phyloP scores from a whole-genome alignment of 768 basidiomycete species.

The Hemileccinum impolitum region DNA sequence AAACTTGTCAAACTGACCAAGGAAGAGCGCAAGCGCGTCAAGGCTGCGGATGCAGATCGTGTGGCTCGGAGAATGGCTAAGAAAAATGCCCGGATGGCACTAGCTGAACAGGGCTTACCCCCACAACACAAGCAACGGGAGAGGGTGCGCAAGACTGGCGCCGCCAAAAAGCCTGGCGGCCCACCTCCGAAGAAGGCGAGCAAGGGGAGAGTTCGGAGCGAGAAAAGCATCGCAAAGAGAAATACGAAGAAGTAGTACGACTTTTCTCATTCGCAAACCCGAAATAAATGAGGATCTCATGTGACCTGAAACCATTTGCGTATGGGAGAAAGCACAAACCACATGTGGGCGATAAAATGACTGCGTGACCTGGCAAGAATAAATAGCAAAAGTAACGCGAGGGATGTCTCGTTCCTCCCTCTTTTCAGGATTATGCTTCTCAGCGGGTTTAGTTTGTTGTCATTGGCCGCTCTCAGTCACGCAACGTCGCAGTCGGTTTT shows the following conservation, averaged over 20 bases:
- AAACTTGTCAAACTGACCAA: slow-evolving; percentile 76
- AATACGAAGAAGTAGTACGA: slow-evolving; percentile 53
- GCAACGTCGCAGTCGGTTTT: slow-evolving; percentile 23
- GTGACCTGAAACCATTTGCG: too few species aligned
- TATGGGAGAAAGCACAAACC: too few species aligned
- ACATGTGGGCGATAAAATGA: too few species aligned
- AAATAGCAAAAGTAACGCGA: too few species aligned
- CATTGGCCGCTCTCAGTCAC: slow-evolving; percentile 9
- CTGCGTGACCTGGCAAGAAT: too few species aligned
- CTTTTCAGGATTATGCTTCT: slow-evolving; percentile 9
- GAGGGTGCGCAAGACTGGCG: slow-evolving; percentile 42
- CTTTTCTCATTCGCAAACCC: not conserved
- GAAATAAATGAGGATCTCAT: not conserved
- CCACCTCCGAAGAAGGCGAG: slow-evolving; percentile 26
- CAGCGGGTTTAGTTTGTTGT: slow-evolving; percentile 14
- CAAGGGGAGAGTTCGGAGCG: slow-evolving; percentile 51
- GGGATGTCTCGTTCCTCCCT: too few species aligned
- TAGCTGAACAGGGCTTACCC: slow-evolving; percentile 41
- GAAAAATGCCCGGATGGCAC: slow-evolving; percentile 69
- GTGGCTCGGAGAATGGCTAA: slow-evolving; percentile 83
- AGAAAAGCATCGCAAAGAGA: slow-evolving; percentile 49
- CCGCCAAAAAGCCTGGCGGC: slow-evolving; percentile 21
- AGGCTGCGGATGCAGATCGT: slow-evolving; percentile 76
- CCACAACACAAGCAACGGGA: slow-evolving; percentile 42
- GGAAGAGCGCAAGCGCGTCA: slow-evolving; percentile 81